Evolutionary conservation across 352 stramenopile genomes (phyloP).

Genomic region (Pythium phragmiticola): DNA sequence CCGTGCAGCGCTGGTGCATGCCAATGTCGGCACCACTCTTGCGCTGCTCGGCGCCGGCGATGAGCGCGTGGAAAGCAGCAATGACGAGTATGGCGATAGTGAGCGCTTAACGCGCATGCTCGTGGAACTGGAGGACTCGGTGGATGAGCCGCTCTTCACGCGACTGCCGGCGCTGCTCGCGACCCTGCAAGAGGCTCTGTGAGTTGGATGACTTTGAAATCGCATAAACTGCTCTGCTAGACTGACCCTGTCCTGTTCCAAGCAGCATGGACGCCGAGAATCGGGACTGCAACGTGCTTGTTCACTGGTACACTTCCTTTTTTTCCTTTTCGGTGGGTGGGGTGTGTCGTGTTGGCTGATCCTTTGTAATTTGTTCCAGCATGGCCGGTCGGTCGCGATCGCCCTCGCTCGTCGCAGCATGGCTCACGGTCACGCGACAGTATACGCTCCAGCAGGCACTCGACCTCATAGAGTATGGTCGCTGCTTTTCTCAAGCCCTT

Average conservation of each 20-base stretch:
- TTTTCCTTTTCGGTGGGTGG: background rate
- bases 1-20: conserved; percentile 27
- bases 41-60: conserved; percentile 41
- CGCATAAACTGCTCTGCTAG: too few relatives aligned
- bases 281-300: conserved; percentile 50
- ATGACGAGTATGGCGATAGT: conserved; percentile 17
- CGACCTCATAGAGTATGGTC: conserved; percentile 42
- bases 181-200: conserved; percentile 39
- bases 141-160: conserved; percentile 46
- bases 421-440: conserved; percentile 38
- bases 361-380: conserved; percentile 27
- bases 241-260: too few relatives aligned
- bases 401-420: conserved; percentile 48
- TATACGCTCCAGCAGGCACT: conserved; percentile 36
- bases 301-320: conserved; percentile 54
- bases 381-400: conserved; percentile 67
- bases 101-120: conserved; percentile 19
- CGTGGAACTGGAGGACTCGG: conserved; percentile 53
- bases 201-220: background rate
- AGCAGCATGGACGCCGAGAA: conserved; percentile 34
- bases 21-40: conserved; percentile 42
- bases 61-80: conserved; percentile 7
- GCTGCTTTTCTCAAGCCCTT: background rate
- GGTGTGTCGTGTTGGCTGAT: too few relatives aligned
- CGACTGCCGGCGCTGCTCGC: conserved; percentile 44